Percentiles rank a stretch among this genome's conserved stretches.
These are phyloP conservation scores for Lactifluus echinatus DNA, from an alignment of 768 basidiomycete species.

Conservation along the genomic window DNA sequence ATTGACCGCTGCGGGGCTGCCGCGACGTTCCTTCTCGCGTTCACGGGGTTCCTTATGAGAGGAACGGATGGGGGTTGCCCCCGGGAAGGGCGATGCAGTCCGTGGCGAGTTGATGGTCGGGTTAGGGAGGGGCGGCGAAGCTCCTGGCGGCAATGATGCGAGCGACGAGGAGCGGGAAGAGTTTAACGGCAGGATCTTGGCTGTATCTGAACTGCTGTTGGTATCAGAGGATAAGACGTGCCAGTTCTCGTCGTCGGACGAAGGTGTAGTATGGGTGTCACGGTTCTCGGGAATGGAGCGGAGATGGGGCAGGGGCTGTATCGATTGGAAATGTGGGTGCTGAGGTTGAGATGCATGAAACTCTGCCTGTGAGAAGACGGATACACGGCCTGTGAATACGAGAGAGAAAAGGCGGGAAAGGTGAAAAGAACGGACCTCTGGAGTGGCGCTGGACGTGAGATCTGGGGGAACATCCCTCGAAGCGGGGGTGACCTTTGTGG, in stretches of 20 bases:
- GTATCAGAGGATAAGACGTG: slow-evolving; percentile 29
- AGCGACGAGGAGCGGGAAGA: slow-evolving; percentile 46
- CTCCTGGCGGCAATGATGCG: slow-evolving; percentile 38
- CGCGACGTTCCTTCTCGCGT: slow-evolving; percentile 25
- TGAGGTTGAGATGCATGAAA: no score
- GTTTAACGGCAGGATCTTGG: slow-evolving; percentile 21
- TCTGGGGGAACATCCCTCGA: no score
- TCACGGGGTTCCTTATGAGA: slow-evolving; percentile 22
- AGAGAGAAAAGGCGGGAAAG: no score
- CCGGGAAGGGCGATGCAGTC: slow-evolving; percentile 8
- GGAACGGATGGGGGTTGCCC: background rate
- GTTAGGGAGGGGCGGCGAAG: slow-evolving; percentile 34
- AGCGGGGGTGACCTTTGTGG: no score
- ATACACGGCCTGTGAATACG: no score
- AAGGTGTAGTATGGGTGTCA: slow-evolving; percentile 23
- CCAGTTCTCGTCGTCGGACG: slow-evolving; percentile 39
- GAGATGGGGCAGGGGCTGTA: slow-evolving; percentile 2
- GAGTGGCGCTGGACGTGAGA: no score
- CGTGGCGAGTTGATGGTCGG: slow-evolving; percentile 14
- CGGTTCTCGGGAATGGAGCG: slow-evolving; percentile 8
- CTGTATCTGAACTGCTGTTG: slow-evolving; percentile 19
- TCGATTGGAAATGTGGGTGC: no score
- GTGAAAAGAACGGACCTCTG: no score
- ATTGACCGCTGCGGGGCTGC: slow-evolving; percentile 35
- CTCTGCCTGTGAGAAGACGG: no score